Percentiles rank a stretch among this genome's conserved stretches.
phyloP scores from a whole-genome alignment of 2,329 filamentous ascomycete species.

The Aspergillus chevalieri region DNA sequence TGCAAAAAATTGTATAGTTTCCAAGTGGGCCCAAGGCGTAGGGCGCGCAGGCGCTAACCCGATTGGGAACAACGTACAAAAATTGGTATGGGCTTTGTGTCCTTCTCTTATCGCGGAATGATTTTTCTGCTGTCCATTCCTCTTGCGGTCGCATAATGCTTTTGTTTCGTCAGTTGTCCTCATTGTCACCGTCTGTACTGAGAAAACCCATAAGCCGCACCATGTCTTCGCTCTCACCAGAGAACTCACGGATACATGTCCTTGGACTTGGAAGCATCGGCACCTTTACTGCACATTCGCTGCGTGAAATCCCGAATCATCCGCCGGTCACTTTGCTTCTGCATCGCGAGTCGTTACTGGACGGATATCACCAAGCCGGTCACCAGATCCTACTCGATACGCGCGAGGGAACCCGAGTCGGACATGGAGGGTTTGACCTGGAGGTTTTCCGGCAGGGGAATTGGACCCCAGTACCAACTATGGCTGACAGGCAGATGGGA shows the following conservation, averaged over 20 bases:
- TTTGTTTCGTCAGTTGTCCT: too few species aligned
- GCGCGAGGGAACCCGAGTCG: not conserved
- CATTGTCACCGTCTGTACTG: too few species aligned
- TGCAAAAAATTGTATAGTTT: not conserved
- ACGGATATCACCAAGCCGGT: slow-evolving; percentile 17
- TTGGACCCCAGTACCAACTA: not conserved
- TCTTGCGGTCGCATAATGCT: too few species aligned
- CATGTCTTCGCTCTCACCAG: not conserved
- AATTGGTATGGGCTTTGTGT: not conserved
- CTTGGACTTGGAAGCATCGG: slow-evolving; percentile 74
- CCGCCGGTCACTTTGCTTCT: slow-evolving; percentile 66
- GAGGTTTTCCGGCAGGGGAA: not conserved
- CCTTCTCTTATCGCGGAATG: too few species aligned
- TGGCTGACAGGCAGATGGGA: slow-evolving; percentile 2
- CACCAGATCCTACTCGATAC: slow-evolving; percentile 13
- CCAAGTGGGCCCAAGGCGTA: not conserved
- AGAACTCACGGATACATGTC: slow-evolving; percentile 46
- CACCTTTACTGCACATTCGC: slow-evolving; percentile 64
- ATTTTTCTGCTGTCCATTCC: not conserved
- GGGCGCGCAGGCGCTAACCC: not conserved
- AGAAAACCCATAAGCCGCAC: too few species aligned
- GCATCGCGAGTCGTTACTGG: slow-evolving; percentile 42
- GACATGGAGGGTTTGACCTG: slow-evolving; percentile 1
- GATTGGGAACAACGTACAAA: not conserved
- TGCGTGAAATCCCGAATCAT: slow-evolving; percentile 52